Base-by-base conservation (phyloP, 208 protist species). In the Leishmania amazonensis region DNA sequence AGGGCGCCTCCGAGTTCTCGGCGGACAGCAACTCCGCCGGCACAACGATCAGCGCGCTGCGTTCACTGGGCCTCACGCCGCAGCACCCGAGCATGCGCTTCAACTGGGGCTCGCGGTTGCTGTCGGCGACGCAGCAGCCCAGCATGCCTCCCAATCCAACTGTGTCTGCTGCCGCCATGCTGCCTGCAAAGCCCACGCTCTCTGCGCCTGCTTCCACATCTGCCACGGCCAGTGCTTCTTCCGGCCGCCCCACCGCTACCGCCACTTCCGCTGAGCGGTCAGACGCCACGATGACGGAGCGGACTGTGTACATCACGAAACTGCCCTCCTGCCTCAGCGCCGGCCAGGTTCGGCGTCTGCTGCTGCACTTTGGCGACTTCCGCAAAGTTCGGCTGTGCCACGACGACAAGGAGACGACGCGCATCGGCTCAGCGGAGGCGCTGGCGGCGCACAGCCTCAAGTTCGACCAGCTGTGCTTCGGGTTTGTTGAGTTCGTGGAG, bases 231-330 rank as follows among this genome's bases (percentile, higher is more conserved):
- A 73, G 31, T 17, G 31, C 38, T 42, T 38, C 65, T 71, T 45
- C 65, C 15, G 62, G 31, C 62, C 5, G 51, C n/a, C 7, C 60
- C n/a, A 3, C 9, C 11, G 31, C 9, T 7, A 31, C 62, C 17
- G 35, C 73, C 51, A 8, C 38, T 31, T 40, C 19, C 21, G 81
- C 76, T 57, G 81, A 87, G 54, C 88, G 88, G 60, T 49, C 83
- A 19, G 91, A 96, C 53, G 81, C 84, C 31, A 87, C 82, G 28
- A 85, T 85, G 78, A 79, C 77, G 78, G 89, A 91, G 75, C 88
- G 90, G 57, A 97, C 94, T 31, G 94, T 96, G 76, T 97, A 95
- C 79, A 90, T 97, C 65, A 96, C 94, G 47, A 95, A 95, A 78
- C 83, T 97, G 72, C 92, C 94, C 3, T 91, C 90, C 5, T 85